Conservation (phyloP, 169 alveolate genomes). For the Amoebophrya sp. region DNA sequence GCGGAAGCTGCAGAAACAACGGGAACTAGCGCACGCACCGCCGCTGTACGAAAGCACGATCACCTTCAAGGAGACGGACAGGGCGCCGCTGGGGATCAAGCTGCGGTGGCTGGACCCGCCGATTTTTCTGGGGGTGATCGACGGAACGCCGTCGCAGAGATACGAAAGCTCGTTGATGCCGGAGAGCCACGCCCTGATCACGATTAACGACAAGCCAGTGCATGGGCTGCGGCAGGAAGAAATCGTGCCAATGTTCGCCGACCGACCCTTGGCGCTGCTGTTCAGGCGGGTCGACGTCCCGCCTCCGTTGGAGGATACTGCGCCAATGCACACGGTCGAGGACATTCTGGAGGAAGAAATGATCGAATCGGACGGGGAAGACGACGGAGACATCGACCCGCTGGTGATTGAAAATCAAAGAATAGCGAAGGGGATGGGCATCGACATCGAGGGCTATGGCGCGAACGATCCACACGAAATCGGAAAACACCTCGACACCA, state of each 20-base stretch:
- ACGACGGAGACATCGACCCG: neutral
- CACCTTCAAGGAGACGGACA: neutral
- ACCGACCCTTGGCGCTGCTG: neutral
- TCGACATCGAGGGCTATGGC: constrained; percentile 4
- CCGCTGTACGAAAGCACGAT: neutral
- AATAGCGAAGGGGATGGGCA: neutral
- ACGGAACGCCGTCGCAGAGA: neutral
- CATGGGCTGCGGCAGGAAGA: neutral
- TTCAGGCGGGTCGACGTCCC: neutral
- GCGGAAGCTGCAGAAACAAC: neutral
- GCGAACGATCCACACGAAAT: neutral
- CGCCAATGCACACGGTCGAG: neutral
- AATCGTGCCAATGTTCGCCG: neutral
- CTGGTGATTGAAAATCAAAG: neutral
- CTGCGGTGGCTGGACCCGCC: neutral
- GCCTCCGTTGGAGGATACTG: neutral
- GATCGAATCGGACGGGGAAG: neutral
- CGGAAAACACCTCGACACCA: neutral
- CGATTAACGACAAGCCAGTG: neutral
- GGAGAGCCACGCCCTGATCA: constrained; percentile 7
- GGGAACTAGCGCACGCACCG: neutral
- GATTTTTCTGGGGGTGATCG: neutral
- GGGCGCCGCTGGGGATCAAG: neutral
- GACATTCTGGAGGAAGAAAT: neutral
- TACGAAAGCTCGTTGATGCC: neutral